phyloP scores from a whole-genome alignment of 768 basidiomycete species.

The Solioccasus polychromus region DNA sequence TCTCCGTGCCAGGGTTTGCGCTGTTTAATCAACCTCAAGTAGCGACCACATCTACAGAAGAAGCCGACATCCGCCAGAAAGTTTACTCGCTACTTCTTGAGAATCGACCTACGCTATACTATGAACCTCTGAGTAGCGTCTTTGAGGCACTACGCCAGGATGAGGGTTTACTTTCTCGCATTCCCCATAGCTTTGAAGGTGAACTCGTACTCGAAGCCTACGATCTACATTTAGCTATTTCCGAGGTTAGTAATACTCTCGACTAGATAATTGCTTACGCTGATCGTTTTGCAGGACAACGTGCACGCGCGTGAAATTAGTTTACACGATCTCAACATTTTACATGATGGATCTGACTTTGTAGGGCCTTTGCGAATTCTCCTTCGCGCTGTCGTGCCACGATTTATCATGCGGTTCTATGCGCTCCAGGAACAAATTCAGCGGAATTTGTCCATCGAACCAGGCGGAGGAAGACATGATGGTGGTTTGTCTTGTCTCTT shows the following conservation, averaged over 20 bases:
- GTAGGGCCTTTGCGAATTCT: constrained; percentile 61
- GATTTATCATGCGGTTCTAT: constrained; percentile 68
- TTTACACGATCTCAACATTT: constrained; percentile 66
- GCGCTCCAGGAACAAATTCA: constrained; percentile 57
- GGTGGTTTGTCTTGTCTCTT: constrained; percentile 16
- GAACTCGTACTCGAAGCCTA: constrained; percentile 72
- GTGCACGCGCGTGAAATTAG: constrained; percentile 64
- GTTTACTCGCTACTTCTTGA: constrained; percentile 50
- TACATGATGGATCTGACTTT: constrained; percentile 65
- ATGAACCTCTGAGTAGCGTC: constrained; percentile 66
- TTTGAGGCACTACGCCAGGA: constrained; percentile 74
- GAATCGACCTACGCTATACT: constrained; percentile 67
- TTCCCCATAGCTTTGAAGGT: constrained; percentile 49
- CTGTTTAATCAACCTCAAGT: constrained; percentile 55
- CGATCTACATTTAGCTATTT: constrained; percentile 60
- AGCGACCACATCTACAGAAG: constrained; percentile 20
- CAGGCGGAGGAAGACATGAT: constrained; percentile 14
- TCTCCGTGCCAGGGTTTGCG: constrained; percentile 41
- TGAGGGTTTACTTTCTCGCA: constrained; percentile 40
- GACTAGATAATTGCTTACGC: neutral
- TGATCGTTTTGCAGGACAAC: constrained; percentile 52
- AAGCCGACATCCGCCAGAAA: constrained; percentile 16
- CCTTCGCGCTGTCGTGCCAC: constrained; percentile 45
- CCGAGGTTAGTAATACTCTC: constrained; percentile 48
- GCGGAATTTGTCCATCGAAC: constrained; percentile 27